Conservation (phyloP, 2,329 filamentous ascomycete genomes). For the Akanthomyces lecanii region DNA sequence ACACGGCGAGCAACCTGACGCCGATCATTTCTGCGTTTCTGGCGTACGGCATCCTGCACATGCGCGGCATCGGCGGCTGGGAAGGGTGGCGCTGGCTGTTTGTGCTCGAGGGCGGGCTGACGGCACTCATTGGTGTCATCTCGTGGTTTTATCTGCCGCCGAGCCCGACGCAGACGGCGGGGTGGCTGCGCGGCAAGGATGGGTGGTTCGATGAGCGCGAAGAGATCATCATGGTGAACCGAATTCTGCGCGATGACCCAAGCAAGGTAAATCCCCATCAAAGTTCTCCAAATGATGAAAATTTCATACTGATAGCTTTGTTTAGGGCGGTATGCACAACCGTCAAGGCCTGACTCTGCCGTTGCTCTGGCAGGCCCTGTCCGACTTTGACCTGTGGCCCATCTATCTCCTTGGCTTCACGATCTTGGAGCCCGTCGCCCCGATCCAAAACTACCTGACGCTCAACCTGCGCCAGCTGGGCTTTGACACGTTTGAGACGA, state of each 20-base stretch:
- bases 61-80: conserved; percentile 33
- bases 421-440: conserved; percentile 42
- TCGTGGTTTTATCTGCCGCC: conserved; percentile 54
- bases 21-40: conserved; percentile 37
- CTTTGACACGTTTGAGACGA: conserved; percentile 58
- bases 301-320: too few species aligned
- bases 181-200: conserved; percentile 47
- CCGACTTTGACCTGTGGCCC: conserved; percentile 47
- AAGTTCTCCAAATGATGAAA: too few species aligned
- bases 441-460: conserved; percentile 53
- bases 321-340: conserved; percentile 53
- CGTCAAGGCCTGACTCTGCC: conserved; percentile 49
- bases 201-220: conserved; percentile 60
- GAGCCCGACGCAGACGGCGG: conserved; percentile 45
- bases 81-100: conserved; percentile 50
- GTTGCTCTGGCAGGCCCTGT: conserved; percentile 47
- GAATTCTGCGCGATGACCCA: conserved; percentile 55
- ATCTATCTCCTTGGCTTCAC: conserved; percentile 50
- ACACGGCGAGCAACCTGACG: conserved; percentile 37
- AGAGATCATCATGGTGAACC: conserved; percentile 57
- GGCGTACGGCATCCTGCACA: conserved; percentile 37
- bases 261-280: conserved; percentile 33
- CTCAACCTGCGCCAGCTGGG: conserved; percentile 54
- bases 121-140: conserved; percentile 45
- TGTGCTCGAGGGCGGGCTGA: conserved; percentile 48